phyloP scores from a whole-genome alignment of 352 stramenopile genomes.

The Globisporangium splendens region DNA sequence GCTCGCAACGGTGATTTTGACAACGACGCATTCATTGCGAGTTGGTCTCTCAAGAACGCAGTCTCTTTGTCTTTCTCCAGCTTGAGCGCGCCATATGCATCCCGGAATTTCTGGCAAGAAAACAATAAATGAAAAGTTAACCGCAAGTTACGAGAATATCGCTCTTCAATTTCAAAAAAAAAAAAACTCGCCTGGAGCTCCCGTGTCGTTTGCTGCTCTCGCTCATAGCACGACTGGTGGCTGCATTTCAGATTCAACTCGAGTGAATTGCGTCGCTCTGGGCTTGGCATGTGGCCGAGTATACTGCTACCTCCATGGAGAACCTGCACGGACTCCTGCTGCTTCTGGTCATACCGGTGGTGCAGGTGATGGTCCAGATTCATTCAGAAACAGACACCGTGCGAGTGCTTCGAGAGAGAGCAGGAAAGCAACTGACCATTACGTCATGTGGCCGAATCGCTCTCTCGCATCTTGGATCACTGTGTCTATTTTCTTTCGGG shows the following conservation, averaged over 20 bases:
- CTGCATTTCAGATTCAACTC: conserved; percentile 10
- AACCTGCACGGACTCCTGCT: conserved; percentile 3
- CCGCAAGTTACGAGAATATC: not conserved
- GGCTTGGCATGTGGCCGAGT: conserved; percentile 2
- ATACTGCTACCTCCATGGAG: not conserved
- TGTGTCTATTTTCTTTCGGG: not conserved
- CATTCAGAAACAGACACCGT: conserved; percentile 4
- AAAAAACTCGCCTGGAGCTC: conserved; percentile 31
- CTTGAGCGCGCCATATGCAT: conserved; percentile 49
- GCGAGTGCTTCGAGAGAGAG: not conserved
- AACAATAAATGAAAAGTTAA: not conserved
- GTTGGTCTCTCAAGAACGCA: conserved; percentile 41
- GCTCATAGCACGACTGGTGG: conserved; percentile 25
- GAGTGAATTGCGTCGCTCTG: conserved; percentile 7
- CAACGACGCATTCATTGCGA: conserved; percentile 15
- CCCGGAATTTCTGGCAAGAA: conserved; percentile 36
- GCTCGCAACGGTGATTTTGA: conserved; percentile 4
- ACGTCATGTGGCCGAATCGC: too few relatives aligned
- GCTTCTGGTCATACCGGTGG: conserved; percentile 8
- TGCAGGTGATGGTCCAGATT: conserved; percentile 8
- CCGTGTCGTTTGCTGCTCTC: conserved; percentile 19
- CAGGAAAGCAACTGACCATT: not conserved
- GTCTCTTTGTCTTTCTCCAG: conserved; percentile 57
- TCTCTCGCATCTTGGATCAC: not conserved
- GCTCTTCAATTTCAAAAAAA: too few relatives aligned